Conservation (phyloP, 192 early-diverging fungal species). For the Gaertneriomyces sp. region DNA sequence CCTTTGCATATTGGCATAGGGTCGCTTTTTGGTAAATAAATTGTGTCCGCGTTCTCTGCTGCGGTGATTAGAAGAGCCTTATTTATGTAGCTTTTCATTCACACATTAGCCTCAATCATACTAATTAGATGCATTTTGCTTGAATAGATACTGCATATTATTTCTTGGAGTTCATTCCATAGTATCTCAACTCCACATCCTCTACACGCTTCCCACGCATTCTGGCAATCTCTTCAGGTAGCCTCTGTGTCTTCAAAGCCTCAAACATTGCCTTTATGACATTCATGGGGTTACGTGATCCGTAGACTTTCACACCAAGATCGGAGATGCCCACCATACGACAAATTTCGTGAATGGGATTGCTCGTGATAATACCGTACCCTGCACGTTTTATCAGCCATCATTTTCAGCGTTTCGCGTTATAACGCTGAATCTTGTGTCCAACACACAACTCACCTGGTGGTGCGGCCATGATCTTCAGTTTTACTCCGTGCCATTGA, state of each 20-base stretch:
- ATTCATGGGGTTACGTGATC: slow-evolving; percentile 96
- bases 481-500: slow-evolving; percentile 83
- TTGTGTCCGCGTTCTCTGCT: too few relatives aligned
- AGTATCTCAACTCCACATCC: slow-evolving; percentile 88
- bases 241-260: slow-evolving; percentile 74
- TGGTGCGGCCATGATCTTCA: slow-evolving; percentile 76
- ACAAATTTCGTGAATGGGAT: slow-evolving; percentile 92
- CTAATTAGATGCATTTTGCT: too few relatives aligned
- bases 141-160: too few relatives aligned
- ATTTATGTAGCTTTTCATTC: too few relatives aligned
- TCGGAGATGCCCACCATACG: slow-evolving; percentile 91
- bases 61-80: too few relatives aligned
- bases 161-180: slow-evolving; percentile 50
- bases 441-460: slow-evolving; percentile 59
- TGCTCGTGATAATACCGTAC: slow-evolving; percentile 90
- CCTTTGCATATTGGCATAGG: too few relatives aligned
- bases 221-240: slow-evolving; percentile 82
- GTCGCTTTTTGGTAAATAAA: too few relatives aligned
- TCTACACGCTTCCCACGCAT: slow-evolving; percentile 80
- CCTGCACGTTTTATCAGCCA: slow-evolving; percentile 44
- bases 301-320: slow-evolving; percentile 81
- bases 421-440: too few relatives aligned
- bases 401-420: too few relatives aligned
- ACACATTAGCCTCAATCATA: too few relatives aligned
- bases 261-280: slow-evolving; percentile 95